Conservation (phyloP, 2,329 filamentous ascomycete species). For the Arthrinium puccinioides region DNA sequence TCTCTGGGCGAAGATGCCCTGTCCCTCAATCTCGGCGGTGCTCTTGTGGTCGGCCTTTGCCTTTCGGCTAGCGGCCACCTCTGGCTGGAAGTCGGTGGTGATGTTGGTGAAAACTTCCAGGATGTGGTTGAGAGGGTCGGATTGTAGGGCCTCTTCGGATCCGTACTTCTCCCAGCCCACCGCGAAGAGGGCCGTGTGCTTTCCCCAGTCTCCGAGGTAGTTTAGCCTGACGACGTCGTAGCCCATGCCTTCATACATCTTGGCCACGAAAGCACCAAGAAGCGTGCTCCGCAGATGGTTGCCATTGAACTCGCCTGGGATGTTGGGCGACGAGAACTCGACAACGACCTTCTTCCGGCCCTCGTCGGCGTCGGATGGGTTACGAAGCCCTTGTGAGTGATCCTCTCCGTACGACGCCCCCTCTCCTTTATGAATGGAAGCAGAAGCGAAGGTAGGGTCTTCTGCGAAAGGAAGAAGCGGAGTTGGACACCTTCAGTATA, state of each 20-base stretch:
- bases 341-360: conserved; percentile 44
- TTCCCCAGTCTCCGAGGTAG: conserved; percentile 70
- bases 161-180: conserved; percentile 61
- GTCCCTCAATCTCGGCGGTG: conserved; percentile 26
- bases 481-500: conserved; percentile 50
- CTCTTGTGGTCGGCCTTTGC: conserved; percentile 33
- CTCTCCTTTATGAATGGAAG: conserved; percentile 52
- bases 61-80: conserved; percentile 46
- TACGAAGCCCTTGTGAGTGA: conserved; percentile 27
- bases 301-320: conserved; percentile 65
- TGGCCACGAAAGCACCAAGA: conserved; percentile 60
- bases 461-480: conserved; percentile 58
- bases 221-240: conserved; percentile 65
- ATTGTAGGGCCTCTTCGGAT: conserved; percentile 53
- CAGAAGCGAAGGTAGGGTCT: conserved; percentile 46
- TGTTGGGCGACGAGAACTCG: conserved; percentile 70
- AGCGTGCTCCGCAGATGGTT: conserved; percentile 65
- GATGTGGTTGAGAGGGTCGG: conserved; percentile 60
- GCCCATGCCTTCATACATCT: conserved; percentile 56
- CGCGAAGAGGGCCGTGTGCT: conserved; percentile 57
- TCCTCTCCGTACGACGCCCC: conserved; percentile 53
- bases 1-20: conserved; percentile 36
- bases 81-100: conserved; percentile 43
- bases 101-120: conserved; percentile 64
- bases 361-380: conserved; percentile 8